Conservation (phyloP, 1,139 yeast species). For the Kodamaea anthophila region DNA sequence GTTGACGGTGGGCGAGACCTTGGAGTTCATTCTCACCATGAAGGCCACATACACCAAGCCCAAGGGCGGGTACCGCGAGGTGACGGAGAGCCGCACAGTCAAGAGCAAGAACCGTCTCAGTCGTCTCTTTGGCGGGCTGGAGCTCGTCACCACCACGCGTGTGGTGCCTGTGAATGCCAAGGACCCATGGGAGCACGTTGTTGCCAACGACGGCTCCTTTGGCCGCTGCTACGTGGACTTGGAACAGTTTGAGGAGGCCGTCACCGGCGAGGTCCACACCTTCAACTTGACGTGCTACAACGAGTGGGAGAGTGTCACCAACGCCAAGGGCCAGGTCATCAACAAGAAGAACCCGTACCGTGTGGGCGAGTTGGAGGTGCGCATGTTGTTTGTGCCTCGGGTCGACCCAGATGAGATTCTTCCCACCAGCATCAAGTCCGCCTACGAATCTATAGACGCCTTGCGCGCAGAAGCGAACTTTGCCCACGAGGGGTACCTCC, state of each 20-base stretch:
- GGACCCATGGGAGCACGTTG: slow-evolving; percentile 52
- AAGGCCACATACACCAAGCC: slow-evolving; percentile 59
- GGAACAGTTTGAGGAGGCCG: slow-evolving; percentile 48
- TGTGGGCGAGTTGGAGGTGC: slow-evolving; percentile 63
- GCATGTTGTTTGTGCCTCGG: slow-evolving; percentile 68
- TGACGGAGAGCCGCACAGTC: slow-evolving; percentile 46
- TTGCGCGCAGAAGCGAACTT: slow-evolving; percentile 34
- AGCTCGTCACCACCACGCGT: slow-evolving; percentile 46
- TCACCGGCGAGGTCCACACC: slow-evolving; percentile 47
- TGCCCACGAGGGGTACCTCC: slow-evolving; percentile 53
- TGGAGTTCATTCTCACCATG: slow-evolving; percentile 70
- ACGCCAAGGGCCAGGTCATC: slow-evolving; percentile 21
- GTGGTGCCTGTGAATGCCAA: slow-evolving; percentile 44
- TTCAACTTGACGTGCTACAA: slow-evolving; percentile 62
- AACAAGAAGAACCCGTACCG: slow-evolving; percentile 48
- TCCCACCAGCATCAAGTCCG: slow-evolving; percentile 60
- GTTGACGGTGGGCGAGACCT: slow-evolving; percentile 57
- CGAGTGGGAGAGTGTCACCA: slow-evolving; percentile 63
- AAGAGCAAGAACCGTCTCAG: slow-evolving; percentile 41
- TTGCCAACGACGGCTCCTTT: slow-evolving; percentile 85
- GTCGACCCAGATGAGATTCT: slow-evolving; percentile 49
- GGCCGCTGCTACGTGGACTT: slow-evolving; percentile 69
- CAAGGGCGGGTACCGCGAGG: slow-evolving; percentile 49
- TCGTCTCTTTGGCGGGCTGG: slow-evolving; percentile 45
- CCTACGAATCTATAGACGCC: slow-evolving; percentile 47